Evolutionary conservation across 208 protist genomes (phyloP), one percentile per base, ranked within the genome.

Genomic region (Borovskyia barvae): DNA sequence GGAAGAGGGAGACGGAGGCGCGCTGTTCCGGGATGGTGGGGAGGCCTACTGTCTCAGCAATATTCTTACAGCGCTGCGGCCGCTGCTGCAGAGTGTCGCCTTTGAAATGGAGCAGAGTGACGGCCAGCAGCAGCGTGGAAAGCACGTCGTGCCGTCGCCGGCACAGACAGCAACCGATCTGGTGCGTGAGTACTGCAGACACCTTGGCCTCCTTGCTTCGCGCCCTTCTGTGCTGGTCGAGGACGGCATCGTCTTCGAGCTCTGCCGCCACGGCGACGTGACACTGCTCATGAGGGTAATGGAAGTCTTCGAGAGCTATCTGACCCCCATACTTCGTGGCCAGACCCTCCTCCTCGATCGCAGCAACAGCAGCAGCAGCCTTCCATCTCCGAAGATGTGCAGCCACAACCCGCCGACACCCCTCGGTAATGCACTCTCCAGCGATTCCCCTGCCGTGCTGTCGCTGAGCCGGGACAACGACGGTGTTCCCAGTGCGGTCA

Each of bases 321-420:
- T 92, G 7, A 49, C 79, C 7, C 85, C 85, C 22, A 68, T 88
- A 37, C 48, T 92, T 30, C 62, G 64, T 26, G 85, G 76, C 3
- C 78, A 77, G 52, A 59, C 50, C 32, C 62, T 87, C 32, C 51
- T 62, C 19, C 62, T 59, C 22, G 59, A 68, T 48, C 68, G 71
- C 9, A 47, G 54, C 45, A 63, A 35, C 49, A 45, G 50, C 37
- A 22, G 26, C 29, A 59, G 37, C 45, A 20, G 48, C 37, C 40
- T 59, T 55, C 36, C 74, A 37, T 49, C 66, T 14, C 45, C 63
- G 57, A 15, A 53, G 26, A 29, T 71, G 37, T 39, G 40, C 41
- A 46, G 50, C 22, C 37, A 43, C 25, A 43, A 24, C 45, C 7
- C 56, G 1, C 19, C 46, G 22, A 5, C 28, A 19, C 22, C n/a